Conservation (phyloP, 2,329 filamentous ascomycete genomes). For the Neocucurbitaria cava region DNA sequence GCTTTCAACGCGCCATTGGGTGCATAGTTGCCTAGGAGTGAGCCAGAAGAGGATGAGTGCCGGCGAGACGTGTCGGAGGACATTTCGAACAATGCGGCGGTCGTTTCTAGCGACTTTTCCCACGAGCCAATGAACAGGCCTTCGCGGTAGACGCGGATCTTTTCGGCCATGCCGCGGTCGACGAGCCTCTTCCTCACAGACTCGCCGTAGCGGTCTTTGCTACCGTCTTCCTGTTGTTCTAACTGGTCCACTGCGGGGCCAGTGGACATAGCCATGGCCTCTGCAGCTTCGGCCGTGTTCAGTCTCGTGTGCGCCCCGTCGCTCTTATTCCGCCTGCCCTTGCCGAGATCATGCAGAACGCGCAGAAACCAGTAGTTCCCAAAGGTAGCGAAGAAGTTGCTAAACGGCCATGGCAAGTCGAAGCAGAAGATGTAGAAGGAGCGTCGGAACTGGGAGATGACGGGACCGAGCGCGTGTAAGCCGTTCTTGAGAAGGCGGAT, state of each 20-base stretch:
- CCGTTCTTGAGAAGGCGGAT: constrained; percentile 55
- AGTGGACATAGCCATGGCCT: constrained; percentile 58
- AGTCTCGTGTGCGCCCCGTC: constrained; percentile 16
- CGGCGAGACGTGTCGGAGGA: constrained; percentile 18
- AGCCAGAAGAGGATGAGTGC: constrained; percentile 30
- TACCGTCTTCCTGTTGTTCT: constrained; percentile 17
- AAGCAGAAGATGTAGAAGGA: constrained; percentile 65
- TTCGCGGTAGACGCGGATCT: constrained; percentile 63
- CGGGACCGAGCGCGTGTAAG: constrained; percentile 52
- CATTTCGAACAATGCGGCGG: constrained; percentile 57
- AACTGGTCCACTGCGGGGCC: constrained; percentile 60
- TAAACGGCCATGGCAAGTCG: constrained; percentile 56
- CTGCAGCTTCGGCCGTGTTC: constrained; percentile 43
- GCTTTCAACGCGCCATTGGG: constrained; percentile 58
- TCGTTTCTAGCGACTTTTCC: constrained; percentile 60
- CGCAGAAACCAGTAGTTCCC: constrained; percentile 59
- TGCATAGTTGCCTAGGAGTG: constrained; percentile 54
- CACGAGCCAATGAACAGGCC: constrained; percentile 55
- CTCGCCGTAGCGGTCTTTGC: constrained; percentile 46
- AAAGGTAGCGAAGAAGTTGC: constrained; percentile 54
- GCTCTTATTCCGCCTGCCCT: constrained; percentile 33
- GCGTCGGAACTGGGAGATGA: constrained; percentile 56
- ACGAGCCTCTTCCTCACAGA: constrained; percentile 50
- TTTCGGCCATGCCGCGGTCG: constrained; percentile 58
- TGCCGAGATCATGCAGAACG: constrained; percentile 48